Percentiles rank a stretch among this genome's conserved stretches.
Evolutionary conservation across 495 filamentous ascomycete genomes (phyloP).

Genomic region (Aspergillus egyptiacus): DNA sequence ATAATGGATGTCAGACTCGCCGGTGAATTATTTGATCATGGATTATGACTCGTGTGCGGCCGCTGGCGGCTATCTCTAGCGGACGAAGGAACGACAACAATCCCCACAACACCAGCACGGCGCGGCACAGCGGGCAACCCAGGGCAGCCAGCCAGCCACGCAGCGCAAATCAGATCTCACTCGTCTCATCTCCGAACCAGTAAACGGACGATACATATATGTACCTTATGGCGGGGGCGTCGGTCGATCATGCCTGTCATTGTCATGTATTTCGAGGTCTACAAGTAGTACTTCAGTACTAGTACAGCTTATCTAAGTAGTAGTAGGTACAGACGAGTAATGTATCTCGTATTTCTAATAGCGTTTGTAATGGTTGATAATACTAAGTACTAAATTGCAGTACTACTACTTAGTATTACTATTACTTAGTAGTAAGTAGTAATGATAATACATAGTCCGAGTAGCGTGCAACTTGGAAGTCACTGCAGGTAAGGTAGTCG

Average conservation of each 20-base stretch:
- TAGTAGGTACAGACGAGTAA: background rate
- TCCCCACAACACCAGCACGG: background rate
- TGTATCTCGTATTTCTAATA: background rate
- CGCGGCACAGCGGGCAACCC: background rate
- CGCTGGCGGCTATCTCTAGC: slow-evolving; percentile 8
- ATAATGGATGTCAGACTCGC: background rate
- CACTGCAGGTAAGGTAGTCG: too few relatives aligned
- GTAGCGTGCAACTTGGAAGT: too few relatives aligned
- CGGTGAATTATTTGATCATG: background rate
- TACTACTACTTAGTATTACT: too few relatives aligned
- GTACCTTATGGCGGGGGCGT: too few relatives aligned
- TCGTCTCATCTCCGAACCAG: background rate
- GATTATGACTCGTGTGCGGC: too few relatives aligned
- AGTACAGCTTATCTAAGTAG: too few relatives aligned
- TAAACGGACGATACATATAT: background rate
- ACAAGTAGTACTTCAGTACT: background rate
- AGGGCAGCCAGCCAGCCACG: too few relatives aligned
- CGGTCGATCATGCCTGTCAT: background rate
- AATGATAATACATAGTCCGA: too few relatives aligned
- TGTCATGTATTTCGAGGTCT: too few relatives aligned
- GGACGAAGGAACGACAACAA: background rate
- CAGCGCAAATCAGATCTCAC: background rate
- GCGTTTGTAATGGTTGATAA: too few relatives aligned
- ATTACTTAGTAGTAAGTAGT: too few relatives aligned
- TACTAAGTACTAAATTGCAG: background rate